Evolutionary conservation across 1,284 basidiomycete genomes (phyloP).

Genomic region (Takashimella tepidaria): DNA sequence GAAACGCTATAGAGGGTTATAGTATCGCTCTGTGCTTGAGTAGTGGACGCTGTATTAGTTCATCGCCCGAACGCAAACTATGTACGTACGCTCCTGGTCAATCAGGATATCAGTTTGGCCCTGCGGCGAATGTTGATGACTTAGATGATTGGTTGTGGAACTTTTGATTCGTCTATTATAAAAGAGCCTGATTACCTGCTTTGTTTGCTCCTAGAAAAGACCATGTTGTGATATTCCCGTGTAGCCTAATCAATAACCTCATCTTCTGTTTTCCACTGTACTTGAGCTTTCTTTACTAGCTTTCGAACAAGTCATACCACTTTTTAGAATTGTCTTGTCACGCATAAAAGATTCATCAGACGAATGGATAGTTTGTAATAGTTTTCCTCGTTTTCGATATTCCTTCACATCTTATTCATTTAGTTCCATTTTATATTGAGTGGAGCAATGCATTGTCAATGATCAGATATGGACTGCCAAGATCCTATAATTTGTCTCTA

Average conservation of each 20-base stretch:
- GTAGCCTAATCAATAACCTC: too few relatives aligned
- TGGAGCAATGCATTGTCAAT: conserved; percentile 3
- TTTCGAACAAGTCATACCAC: too few relatives aligned
- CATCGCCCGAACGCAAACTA: conserved; percentile 26
- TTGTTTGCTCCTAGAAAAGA: background rate
- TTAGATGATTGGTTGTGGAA: conserved; percentile 41
- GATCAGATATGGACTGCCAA: background rate
- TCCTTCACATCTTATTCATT: background rate
- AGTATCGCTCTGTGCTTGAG: conserved; percentile 27
- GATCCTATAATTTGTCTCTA: too few relatives aligned
- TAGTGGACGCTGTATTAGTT: conserved; percentile 24
- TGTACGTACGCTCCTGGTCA: conserved; percentile 34
- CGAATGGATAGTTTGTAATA: too few relatives aligned
- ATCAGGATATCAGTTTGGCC: conserved; percentile 26
- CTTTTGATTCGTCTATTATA: too few relatives aligned
- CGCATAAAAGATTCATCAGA: too few relatives aligned
- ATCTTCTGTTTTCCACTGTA: too few relatives aligned
- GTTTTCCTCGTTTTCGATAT: background rate
- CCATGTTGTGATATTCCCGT: too few relatives aligned
- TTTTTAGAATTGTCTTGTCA: too few relatives aligned
- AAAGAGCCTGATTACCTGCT: background rate
- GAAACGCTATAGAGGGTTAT: conserved; percentile 33
- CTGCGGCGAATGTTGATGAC: conserved; percentile 29
- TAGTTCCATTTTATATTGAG: background rate
- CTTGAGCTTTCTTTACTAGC: too few relatives aligned